These are phyloP conservation scores for Neurospora sp. DNA, from an alignment of 495 filamentous ascomycete genomes.

Conservation along the genomic window DNA sequence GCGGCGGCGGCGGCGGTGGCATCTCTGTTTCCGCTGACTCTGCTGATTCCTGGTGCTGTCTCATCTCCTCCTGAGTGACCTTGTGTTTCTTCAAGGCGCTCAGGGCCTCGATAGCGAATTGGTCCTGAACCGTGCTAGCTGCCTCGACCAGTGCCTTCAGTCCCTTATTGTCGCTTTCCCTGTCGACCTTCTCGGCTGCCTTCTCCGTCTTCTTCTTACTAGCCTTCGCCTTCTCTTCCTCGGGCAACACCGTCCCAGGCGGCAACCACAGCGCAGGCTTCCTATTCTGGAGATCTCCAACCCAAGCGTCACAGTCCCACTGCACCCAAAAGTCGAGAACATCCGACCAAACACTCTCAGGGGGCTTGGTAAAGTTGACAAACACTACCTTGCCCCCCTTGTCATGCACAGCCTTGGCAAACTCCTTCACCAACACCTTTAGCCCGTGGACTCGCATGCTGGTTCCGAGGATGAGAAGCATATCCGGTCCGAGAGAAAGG, in stretches of 20 bases:
- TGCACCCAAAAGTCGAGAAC: slow-evolving; percentile 59
- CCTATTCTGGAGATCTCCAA: slow-evolving; percentile 44
- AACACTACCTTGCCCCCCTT: slow-evolving; percentile 56
- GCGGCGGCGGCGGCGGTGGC: not conserved
- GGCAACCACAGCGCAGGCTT: slow-evolving; percentile 48
- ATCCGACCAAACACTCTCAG: slow-evolving; percentile 58
- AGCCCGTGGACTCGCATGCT: slow-evolving; percentile 60
- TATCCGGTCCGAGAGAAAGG: slow-evolving; percentile 48
- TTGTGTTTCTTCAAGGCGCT: not conserved
- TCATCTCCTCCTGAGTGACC: not conserved
- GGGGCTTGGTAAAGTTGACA: slow-evolving; percentile 57
- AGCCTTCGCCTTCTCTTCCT: slow-evolving; percentile 23
- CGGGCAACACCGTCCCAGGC: slow-evolving; percentile 23
- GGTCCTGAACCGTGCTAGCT: not conserved
- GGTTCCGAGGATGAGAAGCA: slow-evolving; percentile 57
- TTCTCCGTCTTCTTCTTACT: slow-evolving; percentile 12
- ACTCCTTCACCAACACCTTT: slow-evolving; percentile 56
- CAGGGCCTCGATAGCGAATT: not conserved
- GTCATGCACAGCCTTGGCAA: slow-evolving; percentile 59
- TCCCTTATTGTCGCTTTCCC: not conserved
- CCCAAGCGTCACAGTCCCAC: slow-evolving; percentile 67
- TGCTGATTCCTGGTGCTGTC: not conserved
- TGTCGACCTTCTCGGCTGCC: not conserved
- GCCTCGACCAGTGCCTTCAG: not conserved
- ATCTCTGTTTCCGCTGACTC: not conserved